These are phyloP conservation scores for Cenchrus fungigraminus DNA, from an alignment of 176 grass and related monocot genomes.

Conservation along the genomic window DNA sequence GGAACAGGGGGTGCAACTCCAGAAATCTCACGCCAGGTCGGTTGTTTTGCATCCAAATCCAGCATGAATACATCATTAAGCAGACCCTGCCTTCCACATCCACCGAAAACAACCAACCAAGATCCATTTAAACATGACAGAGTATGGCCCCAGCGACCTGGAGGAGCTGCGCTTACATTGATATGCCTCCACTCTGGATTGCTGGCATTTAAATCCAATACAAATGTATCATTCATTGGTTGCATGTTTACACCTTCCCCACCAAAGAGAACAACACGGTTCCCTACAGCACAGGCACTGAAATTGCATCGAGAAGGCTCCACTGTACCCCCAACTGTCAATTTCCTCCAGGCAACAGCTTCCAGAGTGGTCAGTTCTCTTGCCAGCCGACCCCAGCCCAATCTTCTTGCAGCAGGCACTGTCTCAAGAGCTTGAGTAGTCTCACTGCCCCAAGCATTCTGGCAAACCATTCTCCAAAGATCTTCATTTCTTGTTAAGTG, in stretches of 20 bases:
- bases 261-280: conserved; percentile 88
- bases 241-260: conserved; percentile 98
- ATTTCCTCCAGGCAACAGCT: conserved; percentile 85
- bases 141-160: conserved; percentile 89
- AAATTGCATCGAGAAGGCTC: conserved; percentile 97
- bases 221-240: conserved; percentile 96
- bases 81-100: conserved; percentile 80
- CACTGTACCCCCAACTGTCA: conserved; percentile 83
- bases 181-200: conserved; percentile 94
- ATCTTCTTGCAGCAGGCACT: conserved; percentile 71
- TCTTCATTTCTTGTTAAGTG: conserved; percentile 81
- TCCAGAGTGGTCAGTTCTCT: conserved; percentile 87
- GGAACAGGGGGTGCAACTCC: conserved; percentile 86
- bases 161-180: conserved; percentile 77
- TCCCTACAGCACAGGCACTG: conserved; percentile 94
- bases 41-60: conserved; percentile 90
- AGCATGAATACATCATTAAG: conserved; percentile 95
- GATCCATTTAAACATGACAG: conserved; percentile 90
- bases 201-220: conserved; percentile 87
- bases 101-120: conserved; percentile 88
- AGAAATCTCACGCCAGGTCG: conserved; percentile 87
- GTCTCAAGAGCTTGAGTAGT: conserved; percentile 82
- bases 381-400: conserved; percentile 83
- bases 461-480: conserved; percentile 97
- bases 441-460: conserved; percentile 93